Conservation (phyloP, 2,329 filamentous ascomycete species). For the Fusarium pininemorale region DNA sequence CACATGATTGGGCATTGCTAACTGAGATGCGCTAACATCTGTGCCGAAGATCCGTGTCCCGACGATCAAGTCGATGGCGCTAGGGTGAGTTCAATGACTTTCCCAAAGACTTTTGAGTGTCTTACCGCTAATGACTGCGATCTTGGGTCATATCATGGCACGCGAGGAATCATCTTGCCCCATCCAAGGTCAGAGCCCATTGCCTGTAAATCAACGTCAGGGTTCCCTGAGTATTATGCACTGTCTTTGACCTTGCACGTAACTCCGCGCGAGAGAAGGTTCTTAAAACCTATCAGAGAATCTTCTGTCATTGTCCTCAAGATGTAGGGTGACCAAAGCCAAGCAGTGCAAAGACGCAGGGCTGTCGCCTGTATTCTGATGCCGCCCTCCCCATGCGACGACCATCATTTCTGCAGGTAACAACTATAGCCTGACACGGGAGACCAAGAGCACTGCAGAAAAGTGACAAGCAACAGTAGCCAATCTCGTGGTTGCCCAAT, state of each 20-base stretch:
- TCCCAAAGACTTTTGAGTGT: no score
- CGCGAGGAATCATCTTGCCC: fast-evolving
- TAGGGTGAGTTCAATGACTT: not conserved
- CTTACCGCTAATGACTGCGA: not conserved
- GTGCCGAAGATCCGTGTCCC: not conserved
- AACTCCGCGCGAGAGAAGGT: no score
- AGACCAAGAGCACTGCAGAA: no score
- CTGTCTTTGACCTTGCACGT: not conserved
- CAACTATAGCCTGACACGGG: no score
- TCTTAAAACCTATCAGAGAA: fast-evolving
- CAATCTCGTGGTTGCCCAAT: no score
- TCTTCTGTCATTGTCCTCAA: no score
- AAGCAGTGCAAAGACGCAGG: no score
- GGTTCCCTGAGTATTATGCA: fast-evolving
- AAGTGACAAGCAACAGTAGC: no score
- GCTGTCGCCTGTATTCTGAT: no score
- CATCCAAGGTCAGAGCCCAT: not conserved
- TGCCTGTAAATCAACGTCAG: fast-evolving
- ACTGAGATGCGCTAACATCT: not conserved
- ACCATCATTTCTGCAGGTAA: no score
- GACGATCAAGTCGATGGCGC: not conserved
- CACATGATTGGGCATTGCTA: not conserved
- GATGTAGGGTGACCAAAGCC: no score
- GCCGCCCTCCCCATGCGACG: no score
- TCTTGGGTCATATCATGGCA: not conserved